Percentiles rank a stretch among this genome's conserved stretches.
Conservation (phyloP, 345 rosid species). For the Angophora floribunda region DNA sequence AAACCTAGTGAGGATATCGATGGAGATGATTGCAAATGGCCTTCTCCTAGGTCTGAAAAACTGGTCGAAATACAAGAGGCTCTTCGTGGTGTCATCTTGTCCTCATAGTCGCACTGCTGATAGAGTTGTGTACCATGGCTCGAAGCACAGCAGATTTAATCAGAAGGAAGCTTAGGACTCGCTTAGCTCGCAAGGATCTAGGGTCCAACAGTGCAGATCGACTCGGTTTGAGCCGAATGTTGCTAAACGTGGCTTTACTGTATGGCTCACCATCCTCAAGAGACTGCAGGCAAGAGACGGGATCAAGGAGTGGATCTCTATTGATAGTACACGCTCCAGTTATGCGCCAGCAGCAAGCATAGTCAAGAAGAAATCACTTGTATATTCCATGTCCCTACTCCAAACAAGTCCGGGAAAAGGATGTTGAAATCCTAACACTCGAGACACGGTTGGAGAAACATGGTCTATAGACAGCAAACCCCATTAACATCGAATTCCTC, state of each 20-base stretch:
- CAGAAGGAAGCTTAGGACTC: not conserved
- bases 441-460: not conserved
- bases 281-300: not conserved
- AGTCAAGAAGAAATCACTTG: not conserved
- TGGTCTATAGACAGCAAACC: not conserved
- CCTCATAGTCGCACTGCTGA: not conserved
- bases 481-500: not conserved
- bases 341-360: not conserved
- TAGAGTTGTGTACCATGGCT: not conserved
- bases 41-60: not conserved
- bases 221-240: not conserved
- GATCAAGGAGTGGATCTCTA: not conserved
- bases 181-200: not conserved
- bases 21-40: not conserved
- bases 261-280: rapidly evolving
- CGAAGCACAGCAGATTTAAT: not conserved
- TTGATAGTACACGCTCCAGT: rapidly evolving
- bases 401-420: not conserved
- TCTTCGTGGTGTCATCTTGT: not conserved
- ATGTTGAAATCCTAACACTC: not conserved
- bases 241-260: not conserved
- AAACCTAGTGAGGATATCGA: not conserved
- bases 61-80: not conserved
- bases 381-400: not conserved
- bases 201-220: not conserved